Percentiles rank a stretch among this genome's conserved stretches.
Evolutionary conservation across 2,329 filamentous ascomycete genomes (phyloP).

Genomic region (Penicillium sp.): DNA sequence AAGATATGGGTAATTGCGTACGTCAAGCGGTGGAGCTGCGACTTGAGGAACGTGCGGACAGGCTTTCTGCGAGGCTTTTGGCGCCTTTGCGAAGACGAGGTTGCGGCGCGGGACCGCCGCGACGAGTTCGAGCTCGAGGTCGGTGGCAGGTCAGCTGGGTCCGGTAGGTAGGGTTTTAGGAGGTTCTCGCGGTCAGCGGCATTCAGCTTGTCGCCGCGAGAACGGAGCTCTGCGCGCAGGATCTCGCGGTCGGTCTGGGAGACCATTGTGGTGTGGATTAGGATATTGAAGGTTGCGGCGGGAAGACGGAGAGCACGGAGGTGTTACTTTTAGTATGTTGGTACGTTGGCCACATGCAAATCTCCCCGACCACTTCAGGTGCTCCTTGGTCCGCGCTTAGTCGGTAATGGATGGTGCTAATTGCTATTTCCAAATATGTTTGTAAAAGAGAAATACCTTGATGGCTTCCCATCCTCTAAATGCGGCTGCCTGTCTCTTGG

Average conservation of each 20-base stretch:
- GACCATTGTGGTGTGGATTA: slow-evolving; percentile 34
- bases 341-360: slow-evolving; percentile 5
- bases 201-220: slow-evolving; percentile 47
- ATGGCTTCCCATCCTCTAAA: neutral
- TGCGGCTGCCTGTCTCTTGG: slow-evolving; percentile 3
- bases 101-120: slow-evolving; percentile 19
- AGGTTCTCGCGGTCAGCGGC: slow-evolving; percentile 55
- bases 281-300: slow-evolving; percentile 13
- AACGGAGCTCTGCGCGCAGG: slow-evolving; percentile 45
- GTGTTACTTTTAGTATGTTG: no score
- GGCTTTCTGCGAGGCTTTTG: slow-evolving; percentile 42
- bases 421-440: neutral
- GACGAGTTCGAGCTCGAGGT: neutral
- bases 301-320: neutral
- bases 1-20: slow-evolving; percentile 65
- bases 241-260: slow-evolving; percentile 38
- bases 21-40: slow-evolving; percentile 48
- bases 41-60: slow-evolving; percentile 50
- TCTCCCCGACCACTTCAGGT: neutral
- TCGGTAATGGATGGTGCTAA: neutral
- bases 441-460: neutral
- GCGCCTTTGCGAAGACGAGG: slow-evolving; percentile 27
- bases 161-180: slow-evolving; percentile 57
- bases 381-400: neutral
- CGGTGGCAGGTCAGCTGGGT: slow-evolving; percentile 40